A percentile compares a stretch with the other conserved stretches of the same genome.
Evolutionary conservation across 2,329 filamentous ascomycete genomes (phyloP).

Genomic region (Niveomyces coronatus): DNA sequence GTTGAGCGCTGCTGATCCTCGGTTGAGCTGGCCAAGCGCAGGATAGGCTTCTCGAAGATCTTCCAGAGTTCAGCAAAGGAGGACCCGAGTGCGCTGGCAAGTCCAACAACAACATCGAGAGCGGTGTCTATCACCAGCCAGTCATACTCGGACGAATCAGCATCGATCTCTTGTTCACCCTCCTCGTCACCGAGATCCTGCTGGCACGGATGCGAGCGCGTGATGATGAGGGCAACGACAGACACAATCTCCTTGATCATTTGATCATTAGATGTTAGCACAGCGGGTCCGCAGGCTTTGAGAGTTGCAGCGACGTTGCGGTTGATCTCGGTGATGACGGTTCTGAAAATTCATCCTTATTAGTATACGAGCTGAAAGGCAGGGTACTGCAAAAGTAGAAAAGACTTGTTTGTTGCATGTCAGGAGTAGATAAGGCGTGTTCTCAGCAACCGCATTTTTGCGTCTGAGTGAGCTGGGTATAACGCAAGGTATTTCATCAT

Average conservation of each 20-base stretch:
- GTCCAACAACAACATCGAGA: conserved; percentile 77
- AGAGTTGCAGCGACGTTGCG: conserved; percentile 83
- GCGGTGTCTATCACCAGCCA: conserved; percentile 95
- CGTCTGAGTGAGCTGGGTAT: conserved; percentile 99
- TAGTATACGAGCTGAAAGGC: conserved; percentile 25
- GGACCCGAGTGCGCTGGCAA: conserved; percentile 70
- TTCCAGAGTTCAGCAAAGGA: conserved; percentile 87
- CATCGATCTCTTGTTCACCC: conserved; percentile 60
- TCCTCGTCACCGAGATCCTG: conserved; percentile 77
- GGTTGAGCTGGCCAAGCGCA: conserved; percentile 78
- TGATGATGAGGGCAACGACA: conserved; percentile 68
- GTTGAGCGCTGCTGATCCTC: conserved; percentile 83
- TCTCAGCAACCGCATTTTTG: conserved; percentile 82
- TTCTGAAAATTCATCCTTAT: conserved; percentile 40
- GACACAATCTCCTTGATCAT: conserved; percentile 68
- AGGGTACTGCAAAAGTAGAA: conserved; percentile 13
- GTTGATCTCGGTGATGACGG: conserved; percentile 90
- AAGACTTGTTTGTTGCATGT: conserved; percentile 19
- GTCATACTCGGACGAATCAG: conserved; percentile 87
- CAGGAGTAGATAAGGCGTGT: conserved; percentile 45
- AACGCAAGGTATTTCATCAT: conserved; percentile 86
- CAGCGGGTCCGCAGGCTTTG: conserved; percentile 79
- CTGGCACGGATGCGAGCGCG: conserved; percentile 86
- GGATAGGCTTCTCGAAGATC: conserved; percentile 83
- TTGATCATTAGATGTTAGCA: conserved; percentile 58